Evolutionary conservation across 2,329 filamentous ascomycete species (phyloP).

Genomic region (Bipolaris victoriae): DNA sequence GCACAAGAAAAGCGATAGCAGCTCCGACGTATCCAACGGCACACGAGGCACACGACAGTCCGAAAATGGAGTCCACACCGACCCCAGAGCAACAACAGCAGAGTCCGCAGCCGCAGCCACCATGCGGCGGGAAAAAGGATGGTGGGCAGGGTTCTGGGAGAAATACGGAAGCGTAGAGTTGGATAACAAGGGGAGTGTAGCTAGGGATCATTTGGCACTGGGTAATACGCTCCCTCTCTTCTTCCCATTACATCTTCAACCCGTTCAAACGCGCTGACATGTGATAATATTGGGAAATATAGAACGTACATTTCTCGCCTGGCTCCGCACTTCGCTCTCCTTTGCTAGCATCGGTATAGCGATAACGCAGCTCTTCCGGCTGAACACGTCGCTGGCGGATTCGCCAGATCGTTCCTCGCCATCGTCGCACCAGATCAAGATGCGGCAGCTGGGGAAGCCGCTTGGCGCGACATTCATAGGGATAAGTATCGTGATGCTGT

Average conservation of each 20-base stretch:
- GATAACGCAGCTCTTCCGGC: slow-evolving; percentile 82
- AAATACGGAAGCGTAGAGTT: slow-evolving; percentile 73
- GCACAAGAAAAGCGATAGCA: not conserved
- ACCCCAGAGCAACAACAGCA: slow-evolving; percentile 16
- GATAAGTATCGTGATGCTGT: slow-evolving; percentile 75
- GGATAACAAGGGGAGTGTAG: slow-evolving; percentile 85
- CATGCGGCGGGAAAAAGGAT: slow-evolving; percentile 43
- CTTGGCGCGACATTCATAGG: slow-evolving; percentile 75
- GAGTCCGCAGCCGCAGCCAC: slow-evolving; percentile 31
- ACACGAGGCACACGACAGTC: not conserved
- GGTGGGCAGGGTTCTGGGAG: slow-evolving; percentile 63
- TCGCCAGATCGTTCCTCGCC: not conserved
- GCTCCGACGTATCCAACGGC: not conserved
- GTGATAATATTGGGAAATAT: not conserved
- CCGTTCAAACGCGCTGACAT: too few species aligned
- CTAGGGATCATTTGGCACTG: slow-evolving; percentile 79
- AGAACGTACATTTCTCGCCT: slow-evolving; percentile 86
- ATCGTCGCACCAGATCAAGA: slow-evolving; percentile 18
- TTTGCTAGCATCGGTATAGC: slow-evolving; percentile 85
- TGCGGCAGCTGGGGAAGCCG: slow-evolving; percentile 44
- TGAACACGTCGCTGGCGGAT: slow-evolving; percentile 68
- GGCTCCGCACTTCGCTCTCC: slow-evolving; percentile 80
- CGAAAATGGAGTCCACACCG: not conserved
- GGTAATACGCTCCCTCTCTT: slow-evolving; percentile 57
- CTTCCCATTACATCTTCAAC: not conserved